Evolutionary conservation across 495 filamentous ascomycete genomes (phyloP), one percentile per base, ranked within the genome.

Genomic region (Aspergillus mulundensis): DNA sequence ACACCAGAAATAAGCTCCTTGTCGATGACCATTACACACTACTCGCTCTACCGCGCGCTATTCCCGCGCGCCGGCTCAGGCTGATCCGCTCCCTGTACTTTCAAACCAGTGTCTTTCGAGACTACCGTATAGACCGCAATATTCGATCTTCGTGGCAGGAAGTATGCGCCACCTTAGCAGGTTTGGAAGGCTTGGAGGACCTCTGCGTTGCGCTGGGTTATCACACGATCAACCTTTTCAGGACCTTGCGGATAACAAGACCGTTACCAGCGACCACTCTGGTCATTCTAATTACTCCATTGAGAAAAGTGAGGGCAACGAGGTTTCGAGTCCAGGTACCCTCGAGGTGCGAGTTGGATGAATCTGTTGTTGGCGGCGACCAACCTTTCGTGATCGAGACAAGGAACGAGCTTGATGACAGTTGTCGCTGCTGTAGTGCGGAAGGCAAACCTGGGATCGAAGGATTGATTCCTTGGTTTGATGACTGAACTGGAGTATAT

Each of bases 191-290:
- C 25, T 85, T 62, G 25, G 25, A 28, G 25, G 25, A 28, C 8
- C 25, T 28, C 25, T 28, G 15, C 66, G 74, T 14, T 71, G 84
- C 5, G 66, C 8, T 73, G 43, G 67, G 84, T 15, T 71, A 77
- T 21, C 76, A 85, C 55, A 75, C 73, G n/a, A 75, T 83, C 43
- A 28, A 28, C 25, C 4, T 28, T 8, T 28, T 28, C 8, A 28
- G 25, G 25, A 28, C 25, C 25, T 28, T 36, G 32, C 32, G 32
- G 32, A 36, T 15, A 7, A 36, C 12, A 4, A 14, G 2, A 2
- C 32, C 5, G 2, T 10, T 36, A 36, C 32, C 32, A 14, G 8
- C 12, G 32, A 28, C 25, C 32, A 36, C 32, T 36, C 32, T 36
- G 5, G 2, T 7, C 12, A 36, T 15, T 10, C 12, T 10, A 36